phyloP scores from a whole-genome alignment of 2,329 filamentous ascomycete species.

The Exophiala mesophila region DNA sequence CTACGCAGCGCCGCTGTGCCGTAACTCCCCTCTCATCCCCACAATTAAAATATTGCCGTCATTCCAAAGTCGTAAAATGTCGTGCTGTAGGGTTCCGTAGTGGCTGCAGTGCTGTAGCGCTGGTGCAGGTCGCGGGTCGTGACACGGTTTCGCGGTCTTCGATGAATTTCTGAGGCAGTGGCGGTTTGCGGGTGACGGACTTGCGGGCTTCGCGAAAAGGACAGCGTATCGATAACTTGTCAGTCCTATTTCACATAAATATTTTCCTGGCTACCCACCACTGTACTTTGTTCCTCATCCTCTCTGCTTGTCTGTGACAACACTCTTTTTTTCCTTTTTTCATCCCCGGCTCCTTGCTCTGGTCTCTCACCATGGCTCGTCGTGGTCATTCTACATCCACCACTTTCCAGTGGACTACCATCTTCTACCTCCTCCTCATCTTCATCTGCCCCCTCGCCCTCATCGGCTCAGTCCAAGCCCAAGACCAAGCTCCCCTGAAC shows the following conservation, averaged over 20 bases:
- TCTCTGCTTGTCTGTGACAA: not conserved
- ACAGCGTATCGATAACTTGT: constrained; percentile 6
- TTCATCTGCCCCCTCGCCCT: constrained; percentile 81
- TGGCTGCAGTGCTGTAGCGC: not conserved
- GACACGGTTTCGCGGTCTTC: not conserved
- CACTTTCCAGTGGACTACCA: constrained; percentile 71
- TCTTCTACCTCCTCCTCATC: constrained; percentile 87
- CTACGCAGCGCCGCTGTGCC: not conserved
- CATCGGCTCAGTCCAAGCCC: constrained; percentile 67
- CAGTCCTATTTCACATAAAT: not conserved
- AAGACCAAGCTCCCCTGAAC: constrained; percentile 60
- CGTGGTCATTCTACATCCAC: constrained; percentile 20
- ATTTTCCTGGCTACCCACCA: not conserved
- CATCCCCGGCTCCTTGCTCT: not conserved
- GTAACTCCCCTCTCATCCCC: not conserved
- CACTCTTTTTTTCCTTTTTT: constrained; percentile 5
- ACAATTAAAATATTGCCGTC: not conserved
- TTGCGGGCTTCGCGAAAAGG: constrained; percentile 1
- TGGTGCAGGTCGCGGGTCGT: no score
- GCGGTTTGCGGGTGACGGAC: not conserved
- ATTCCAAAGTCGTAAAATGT: not conserved
- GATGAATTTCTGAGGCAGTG: constrained; percentile 3
- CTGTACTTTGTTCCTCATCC: not conserved
- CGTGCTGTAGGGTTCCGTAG: not conserved
- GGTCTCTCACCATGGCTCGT: constrained; percentile 21